phyloP scores from a whole-genome alignment of 345 rosid species.

The Abelmoschus esculentus region DNA sequence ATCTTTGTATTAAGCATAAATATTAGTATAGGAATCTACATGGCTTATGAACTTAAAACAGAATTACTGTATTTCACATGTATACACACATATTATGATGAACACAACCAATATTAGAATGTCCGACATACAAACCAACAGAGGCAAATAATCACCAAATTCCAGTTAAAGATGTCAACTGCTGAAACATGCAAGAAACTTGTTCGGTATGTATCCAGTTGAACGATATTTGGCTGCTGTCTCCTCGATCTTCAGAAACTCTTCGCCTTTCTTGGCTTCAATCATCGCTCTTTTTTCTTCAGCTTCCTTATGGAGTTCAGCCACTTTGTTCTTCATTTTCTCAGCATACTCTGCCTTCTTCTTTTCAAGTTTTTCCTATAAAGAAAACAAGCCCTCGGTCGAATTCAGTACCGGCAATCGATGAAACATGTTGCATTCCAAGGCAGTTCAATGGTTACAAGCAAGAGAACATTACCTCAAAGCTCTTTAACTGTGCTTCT shows the following conservation, averaged over 20 bases:
- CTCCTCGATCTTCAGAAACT: conserved; percentile 38
- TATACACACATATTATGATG: no score
- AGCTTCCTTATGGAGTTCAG: conserved; percentile 48
- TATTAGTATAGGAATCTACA: no score
- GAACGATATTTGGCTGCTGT: conserved; percentile 40
- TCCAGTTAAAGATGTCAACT: conserved; percentile 7
- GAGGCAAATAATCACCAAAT: background rate
- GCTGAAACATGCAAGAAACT: conserved; percentile 33
- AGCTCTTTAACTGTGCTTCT: conserved; percentile 41
- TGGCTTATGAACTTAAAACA: no score
- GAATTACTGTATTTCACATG: no score
- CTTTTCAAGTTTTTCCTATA: conserved; percentile 51
- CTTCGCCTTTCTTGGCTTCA: conserved; percentile 42
- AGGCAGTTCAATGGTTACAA: background rate
- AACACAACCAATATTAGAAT: background rate
- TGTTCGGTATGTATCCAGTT: conserved; percentile 37
- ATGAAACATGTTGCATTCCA: background rate
- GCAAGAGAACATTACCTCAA: conserved; percentile 41
- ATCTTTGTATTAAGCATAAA: no score
- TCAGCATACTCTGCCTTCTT: conserved; percentile 52
- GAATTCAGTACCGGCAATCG: background rate
- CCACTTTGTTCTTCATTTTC: conserved; percentile 46
- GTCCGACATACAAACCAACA: background rate
- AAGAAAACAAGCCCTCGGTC: background rate
- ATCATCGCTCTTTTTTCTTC: conserved; percentile 56